Evolutionary conservation across 371 early-diverging fungal genomes (phyloP).

Genomic region (Mucor velutinosus): DNA sequence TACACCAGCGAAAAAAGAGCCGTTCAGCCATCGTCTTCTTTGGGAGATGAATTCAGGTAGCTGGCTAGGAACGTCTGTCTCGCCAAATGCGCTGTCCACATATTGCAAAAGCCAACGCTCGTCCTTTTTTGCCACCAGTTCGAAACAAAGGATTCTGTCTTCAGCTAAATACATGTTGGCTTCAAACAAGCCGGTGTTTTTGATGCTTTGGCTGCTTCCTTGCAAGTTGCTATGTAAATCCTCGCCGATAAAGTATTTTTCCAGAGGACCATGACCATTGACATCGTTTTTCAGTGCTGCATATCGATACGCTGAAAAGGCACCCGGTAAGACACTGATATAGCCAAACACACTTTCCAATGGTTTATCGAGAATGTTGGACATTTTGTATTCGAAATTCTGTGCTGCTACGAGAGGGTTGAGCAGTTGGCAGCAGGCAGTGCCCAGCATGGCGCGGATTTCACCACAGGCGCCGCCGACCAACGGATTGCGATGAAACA

Average conservation of each 20-base stretch:
- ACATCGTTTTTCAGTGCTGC: constrained; percentile 71
- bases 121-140: constrained; percentile 76
- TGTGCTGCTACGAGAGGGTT: constrained; percentile 87
- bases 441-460: constrained; percentile 77
- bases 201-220: constrained; percentile 39
- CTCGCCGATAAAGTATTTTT: constrained; percentile 82
- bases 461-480: constrained; percentile 90
- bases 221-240: constrained; percentile 37
- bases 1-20: constrained; percentile 74
- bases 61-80: constrained; percentile 83
- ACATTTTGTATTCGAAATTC: constrained; percentile 84
- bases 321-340: constrained; percentile 84
- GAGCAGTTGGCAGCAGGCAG: constrained; percentile 62
- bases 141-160: constrained; percentile 88
- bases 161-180: constrained; percentile 84
- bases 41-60: constrained; percentile 87
- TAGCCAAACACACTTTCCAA: constrained; percentile 87
- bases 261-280: constrained; percentile 62
- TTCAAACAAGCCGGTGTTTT: constrained; percentile 53
- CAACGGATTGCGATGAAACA: constrained; percentile 68
- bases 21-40: constrained; percentile 90
- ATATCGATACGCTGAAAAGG: constrained; percentile 87
- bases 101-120: constrained; percentile 71
- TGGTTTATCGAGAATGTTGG: constrained; percentile 87
- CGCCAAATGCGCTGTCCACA: constrained; percentile 72